These are phyloP conservation scores for Gossypium trilobum DNA, from an alignment of 441 rosid species.

Conservation along the genomic window DNA sequence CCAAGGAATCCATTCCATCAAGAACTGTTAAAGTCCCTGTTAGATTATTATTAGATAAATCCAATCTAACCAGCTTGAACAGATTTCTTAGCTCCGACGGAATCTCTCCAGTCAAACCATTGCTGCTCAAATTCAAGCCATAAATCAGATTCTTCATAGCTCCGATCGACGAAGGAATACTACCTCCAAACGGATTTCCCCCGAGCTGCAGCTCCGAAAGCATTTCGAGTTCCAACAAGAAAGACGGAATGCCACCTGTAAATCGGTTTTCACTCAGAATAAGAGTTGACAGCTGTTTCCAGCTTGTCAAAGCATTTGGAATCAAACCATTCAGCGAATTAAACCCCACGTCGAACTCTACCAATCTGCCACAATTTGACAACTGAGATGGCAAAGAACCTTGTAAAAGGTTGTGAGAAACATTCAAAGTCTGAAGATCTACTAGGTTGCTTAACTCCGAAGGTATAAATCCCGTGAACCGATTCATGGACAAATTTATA, in stretches of 20 bases:
- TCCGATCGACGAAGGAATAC: slow-evolving; percentile 56
- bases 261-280: slow-evolving; percentile 49
- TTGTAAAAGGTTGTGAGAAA: slow-evolving; percentile 50
- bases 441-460: slow-evolving; percentile 44
- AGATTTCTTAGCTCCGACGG: slow-evolving; percentile 38
- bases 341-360: slow-evolving; percentile 48
- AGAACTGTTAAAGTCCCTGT: slow-evolving; percentile 47
- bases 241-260: slow-evolving; percentile 52
- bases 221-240: slow-evolving; percentile 38
- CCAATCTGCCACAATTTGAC: slow-evolving; percentile 36
- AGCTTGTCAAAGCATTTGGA: slow-evolving; percentile 36
- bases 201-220: slow-evolving; percentile 52
- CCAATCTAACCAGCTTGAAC: slow-evolving; percentile 39
- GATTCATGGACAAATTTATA: slow-evolving; percentile 53
- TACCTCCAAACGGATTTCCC: slow-evolving; percentile 54
- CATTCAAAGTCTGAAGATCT: slow-evolving; percentile 32
- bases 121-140: slow-evolving; percentile 52
- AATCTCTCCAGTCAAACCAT: slow-evolving; percentile 47
- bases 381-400: slow-evolving; percentile 60
- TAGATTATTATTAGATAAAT: slow-evolving; percentile 57
- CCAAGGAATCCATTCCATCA: slow-evolving; percentile 28
- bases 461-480: slow-evolving; percentile 50
- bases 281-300: slow-evolving; percentile 45
- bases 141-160: slow-evolving; percentile 37
- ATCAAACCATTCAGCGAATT: slow-evolving; percentile 52